These are phyloP conservation scores for Fraxinus velutina DNA, from an alignment of 305 asterid species.

Conservation along the genomic window DNA sequence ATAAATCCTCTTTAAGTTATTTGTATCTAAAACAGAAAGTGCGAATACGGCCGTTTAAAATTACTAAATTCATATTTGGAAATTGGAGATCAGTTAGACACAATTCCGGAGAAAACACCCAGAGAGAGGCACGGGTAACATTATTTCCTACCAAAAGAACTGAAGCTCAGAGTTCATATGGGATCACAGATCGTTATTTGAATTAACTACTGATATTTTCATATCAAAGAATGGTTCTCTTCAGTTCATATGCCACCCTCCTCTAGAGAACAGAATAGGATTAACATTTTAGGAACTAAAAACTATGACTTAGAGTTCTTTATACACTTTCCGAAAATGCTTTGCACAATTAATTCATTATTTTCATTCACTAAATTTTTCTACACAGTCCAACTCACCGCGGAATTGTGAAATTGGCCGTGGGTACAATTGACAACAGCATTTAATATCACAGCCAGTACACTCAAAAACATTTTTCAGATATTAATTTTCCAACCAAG, in stretches of 20 bases:
- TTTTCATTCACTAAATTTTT: background rate
- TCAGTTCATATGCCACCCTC: background rate
- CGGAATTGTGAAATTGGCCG: background rate
- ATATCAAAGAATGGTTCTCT: background rate
- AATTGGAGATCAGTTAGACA: background rate
- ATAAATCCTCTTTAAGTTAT: conserved; percentile 16
- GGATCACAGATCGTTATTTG: background rate
- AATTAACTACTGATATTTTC: background rate
- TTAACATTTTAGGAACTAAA: background rate
- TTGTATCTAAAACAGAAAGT: conserved; percentile 10
- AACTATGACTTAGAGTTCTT: background rate
- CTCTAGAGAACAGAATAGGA: background rate
- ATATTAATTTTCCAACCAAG: background rate
- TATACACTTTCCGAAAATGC: background rate
- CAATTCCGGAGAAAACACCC: background rate
- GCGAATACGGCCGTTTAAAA: conserved; percentile 3
- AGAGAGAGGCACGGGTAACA: conserved; percentile 1
- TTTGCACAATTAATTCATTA: background rate
- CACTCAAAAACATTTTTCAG: conserved; percentile 5
- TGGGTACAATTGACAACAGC: background rate
- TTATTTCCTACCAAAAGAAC: background rate
- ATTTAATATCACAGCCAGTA: background rate
- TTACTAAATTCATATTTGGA: background rate
- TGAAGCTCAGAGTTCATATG: conserved; percentile 3
- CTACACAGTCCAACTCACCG: background rate